phyloP scores from a whole-genome alignment of 192 early-diverging fungal species.

The Funneliformis mosseae region DNA sequence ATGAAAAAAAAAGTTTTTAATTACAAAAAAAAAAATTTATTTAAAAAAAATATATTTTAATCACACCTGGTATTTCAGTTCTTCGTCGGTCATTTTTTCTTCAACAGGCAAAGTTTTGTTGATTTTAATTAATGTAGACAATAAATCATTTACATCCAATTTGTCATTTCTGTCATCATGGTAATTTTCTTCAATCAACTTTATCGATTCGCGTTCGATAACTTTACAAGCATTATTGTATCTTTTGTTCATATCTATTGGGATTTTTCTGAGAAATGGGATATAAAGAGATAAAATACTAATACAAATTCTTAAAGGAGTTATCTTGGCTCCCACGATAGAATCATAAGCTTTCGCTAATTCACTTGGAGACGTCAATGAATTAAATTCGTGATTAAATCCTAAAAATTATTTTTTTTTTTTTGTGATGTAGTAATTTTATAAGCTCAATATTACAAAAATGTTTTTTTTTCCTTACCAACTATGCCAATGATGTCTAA shows the following conservation, averaged over 20 bases:
- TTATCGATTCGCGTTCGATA: constrained; percentile 39
- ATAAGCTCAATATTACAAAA: too few species aligned
- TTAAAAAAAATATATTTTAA: background rate
- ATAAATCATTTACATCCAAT: constrained; percentile 42
- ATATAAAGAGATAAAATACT: constrained; percentile 35
- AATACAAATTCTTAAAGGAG: constrained; percentile 34
- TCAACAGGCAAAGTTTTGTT: constrained; percentile 45
- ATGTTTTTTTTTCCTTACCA: too few species aligned
- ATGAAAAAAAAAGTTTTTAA: background rate
- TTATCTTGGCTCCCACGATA: too few species aligned
- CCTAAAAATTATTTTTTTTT: constrained; percentile 20
- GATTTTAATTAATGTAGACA: constrained; percentile 47
- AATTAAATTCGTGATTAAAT: constrained; percentile 52
- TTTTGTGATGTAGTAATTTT: too few species aligned
- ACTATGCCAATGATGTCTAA: constrained; percentile 51
- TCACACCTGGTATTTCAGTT: constrained; percentile 47
- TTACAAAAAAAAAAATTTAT: background rate
- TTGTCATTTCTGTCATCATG: constrained; percentile 29
- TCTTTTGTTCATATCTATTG: background rate
- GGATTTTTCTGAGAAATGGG: constrained; percentile 33
- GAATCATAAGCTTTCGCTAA: constrained; percentile 52
- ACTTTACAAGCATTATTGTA: constrained; percentile 26
- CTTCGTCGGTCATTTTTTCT: constrained; percentile 44
- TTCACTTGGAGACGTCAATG: constrained; percentile 43
- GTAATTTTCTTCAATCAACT: constrained; percentile 44